Base-by-base conservation (phyloP, 495 filamentous ascomycete species). In the Penicillium soppii region DNA sequence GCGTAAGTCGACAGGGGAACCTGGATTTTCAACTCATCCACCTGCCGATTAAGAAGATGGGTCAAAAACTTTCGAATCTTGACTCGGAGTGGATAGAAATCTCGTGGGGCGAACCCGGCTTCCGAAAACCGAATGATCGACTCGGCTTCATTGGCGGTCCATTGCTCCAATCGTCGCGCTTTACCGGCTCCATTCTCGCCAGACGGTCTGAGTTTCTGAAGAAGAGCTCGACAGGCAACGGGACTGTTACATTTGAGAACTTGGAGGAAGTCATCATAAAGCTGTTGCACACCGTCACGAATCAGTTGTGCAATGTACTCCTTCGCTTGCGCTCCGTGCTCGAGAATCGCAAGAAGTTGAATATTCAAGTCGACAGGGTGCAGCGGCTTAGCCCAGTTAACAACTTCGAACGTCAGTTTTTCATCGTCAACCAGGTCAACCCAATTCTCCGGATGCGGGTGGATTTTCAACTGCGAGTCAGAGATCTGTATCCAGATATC, bases 391-490 rank as follows among this genome's bases (percentile, higher is more conserved):
- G 88, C 82, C 47, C 75, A 81, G 17, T 68, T 77, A 9, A 84
- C 73, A 21, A 96, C 80, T 58, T 95, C 92, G 43, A 96, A 87
- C 0, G 88, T 94, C 29, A 84, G 53, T 48, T 82, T 62, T 35
- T 75, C 78, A 12, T 71, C 69, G 33, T 80, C 75, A 10, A 67
- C 56, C 0, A 41, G 27, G 2, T 36, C 62, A 5, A 43, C 16
- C 65, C 66, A 70, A 32, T 89, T 78, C 0, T 63, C 52, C 0
- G 66, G 69, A 54, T 87, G 82, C 12, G 81, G 82, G 3, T 79
- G 63, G 62, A 94, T 92, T 53, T 97, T 97, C 6, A 83, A 60
- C 53, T 97, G 92, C 0, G 88, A 92, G 5, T 83, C 76, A 3
- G 80, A 86, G 6, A 95, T 84, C 48, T 90, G 82, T 47, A 97